Evolutionary conservation across 305 asterid genomes (phyloP).

Genomic region (Lippia alba): DNA sequence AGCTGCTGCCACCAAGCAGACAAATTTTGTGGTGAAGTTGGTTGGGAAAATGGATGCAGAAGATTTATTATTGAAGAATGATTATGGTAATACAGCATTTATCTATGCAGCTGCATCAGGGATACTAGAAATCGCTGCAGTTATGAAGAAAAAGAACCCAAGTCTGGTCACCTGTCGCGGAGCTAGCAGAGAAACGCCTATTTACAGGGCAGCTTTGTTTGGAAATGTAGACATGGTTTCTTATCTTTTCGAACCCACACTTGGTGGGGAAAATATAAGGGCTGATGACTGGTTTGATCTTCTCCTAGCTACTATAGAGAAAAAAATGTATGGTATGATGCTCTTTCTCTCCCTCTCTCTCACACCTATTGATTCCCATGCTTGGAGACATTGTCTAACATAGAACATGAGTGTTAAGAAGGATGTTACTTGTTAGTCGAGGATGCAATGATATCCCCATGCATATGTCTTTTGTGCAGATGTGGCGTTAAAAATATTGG

Average conservation of each 20-base stretch:
- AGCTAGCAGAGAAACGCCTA: not conserved
- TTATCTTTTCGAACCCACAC: conserved; percentile 21
- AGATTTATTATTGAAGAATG: not conserved
- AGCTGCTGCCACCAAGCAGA: not conserved
- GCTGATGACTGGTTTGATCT: not conserved
- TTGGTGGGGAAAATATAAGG: no score
- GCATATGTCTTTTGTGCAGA: conserved; percentile 8
- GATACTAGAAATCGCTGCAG: not conserved
- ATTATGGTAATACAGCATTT: not conserved
- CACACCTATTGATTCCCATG: no score
- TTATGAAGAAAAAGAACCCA: not conserved
- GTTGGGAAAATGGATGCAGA: not conserved
- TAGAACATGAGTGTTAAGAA: no score
- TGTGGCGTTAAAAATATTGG: conserved; percentile 15
- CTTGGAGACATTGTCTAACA: no score
- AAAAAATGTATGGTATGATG: conserved; percentile 27
- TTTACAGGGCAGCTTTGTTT: conserved; percentile 11
- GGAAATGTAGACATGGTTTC: conserved; percentile 19
- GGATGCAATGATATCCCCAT: not conserved
- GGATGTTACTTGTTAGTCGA: no score
- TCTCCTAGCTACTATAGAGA: not conserved
- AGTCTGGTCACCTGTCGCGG: not conserved
- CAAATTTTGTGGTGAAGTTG: not conserved
- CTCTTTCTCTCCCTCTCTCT: not conserved
- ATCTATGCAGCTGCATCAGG: conserved; percentile 3